phyloP scores from a whole-genome alignment of 169 alveolate species.

The Toxoplasma gondii region DNA sequence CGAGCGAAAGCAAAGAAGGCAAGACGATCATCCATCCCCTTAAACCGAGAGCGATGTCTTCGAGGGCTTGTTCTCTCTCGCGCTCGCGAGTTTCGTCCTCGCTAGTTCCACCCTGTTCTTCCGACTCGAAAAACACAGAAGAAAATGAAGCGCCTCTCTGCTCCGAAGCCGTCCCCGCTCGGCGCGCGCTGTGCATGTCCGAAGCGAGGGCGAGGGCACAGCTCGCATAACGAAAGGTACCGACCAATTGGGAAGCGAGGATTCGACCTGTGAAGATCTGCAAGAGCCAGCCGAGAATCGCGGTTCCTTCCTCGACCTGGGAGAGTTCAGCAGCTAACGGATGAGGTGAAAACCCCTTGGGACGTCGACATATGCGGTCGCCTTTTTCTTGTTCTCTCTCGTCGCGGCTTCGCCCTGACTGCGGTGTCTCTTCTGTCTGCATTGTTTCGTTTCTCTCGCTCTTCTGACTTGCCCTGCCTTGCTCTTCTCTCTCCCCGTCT shows the following conservation, averaged over 20 bases:
- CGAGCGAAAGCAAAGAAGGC: background rate
- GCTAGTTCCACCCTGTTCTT: background rate
- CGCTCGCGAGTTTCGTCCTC: background rate
- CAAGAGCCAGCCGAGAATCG: constrained; percentile 16
- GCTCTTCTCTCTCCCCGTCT: background rate
- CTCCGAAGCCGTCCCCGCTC: background rate
- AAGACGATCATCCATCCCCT: constrained; percentile 22
- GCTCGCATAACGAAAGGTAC: background rate
- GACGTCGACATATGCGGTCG: background rate
- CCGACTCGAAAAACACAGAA: background rate
- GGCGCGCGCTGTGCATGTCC: background rate
- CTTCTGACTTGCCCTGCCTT: background rate
- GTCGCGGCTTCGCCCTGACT: background rate
- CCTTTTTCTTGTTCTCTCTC: background rate
- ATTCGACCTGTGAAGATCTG: background rate
- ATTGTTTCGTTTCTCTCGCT: too few species aligned
- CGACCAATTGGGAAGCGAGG: background rate
- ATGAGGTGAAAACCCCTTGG: background rate
- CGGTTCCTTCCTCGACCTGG: background rate
- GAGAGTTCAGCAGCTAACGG: background rate
- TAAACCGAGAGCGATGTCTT: background rate
- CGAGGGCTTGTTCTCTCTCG: background rate
- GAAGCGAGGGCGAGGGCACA: background rate
- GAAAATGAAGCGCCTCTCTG: background rate
- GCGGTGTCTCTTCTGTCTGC: background rate